Base-by-base conservation (phyloP, 1,284 basidiomycete genomes). In the Tilletia indica region DNA sequence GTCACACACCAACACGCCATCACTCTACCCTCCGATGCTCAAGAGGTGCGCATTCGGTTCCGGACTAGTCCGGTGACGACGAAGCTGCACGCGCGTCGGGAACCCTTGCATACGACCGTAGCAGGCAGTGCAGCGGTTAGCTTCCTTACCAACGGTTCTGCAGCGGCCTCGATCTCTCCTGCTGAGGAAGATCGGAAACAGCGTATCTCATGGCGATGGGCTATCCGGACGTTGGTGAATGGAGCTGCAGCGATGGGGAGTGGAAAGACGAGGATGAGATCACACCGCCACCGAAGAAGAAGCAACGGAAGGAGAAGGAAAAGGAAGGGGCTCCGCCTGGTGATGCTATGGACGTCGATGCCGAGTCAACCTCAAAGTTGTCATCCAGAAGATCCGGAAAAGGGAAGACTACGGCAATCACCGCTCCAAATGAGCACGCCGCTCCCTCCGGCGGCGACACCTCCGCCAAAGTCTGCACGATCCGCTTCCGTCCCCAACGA, bases 221-320 rank as follows among this genome's bases (percentile, higher is more conserved):
- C 38, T 16, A 21, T 64, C n/a, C 16, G 19, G 36, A 64, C 61
- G 4, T 4, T 64, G 12, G 38, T 64, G 36, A 42, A 64, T 38
- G 61, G 61, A n/a, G 31, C 8, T 4, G 38, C 38, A 0, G 61
- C 36, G 36, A n/a, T 9, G 9, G 61, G 4, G 61, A 64, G 36
- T 64, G 61, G 61, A 14, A n/a, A n/a, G 61, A 64, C 12, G 61
- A 64, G 34, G 34, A 64, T 12, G 61, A 64, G 61, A 21, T 21
- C 5, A 14, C 3, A 8, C 42, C 42, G 42, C 42, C 12, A 48
- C n/a, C 51, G 51, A 54, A 54, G 51, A 25, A 25, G 21, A 54
- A 19, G 16, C 19, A 19, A 2, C 19, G 51, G 19, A 25, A 54
- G 16, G 19, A 9, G 19, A 54, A 54, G 19, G 51, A 19, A 2